phyloP scores from a whole-genome alignment of 495 filamentous ascomycete genomes.

The Tuber melanosporum region DNA sequence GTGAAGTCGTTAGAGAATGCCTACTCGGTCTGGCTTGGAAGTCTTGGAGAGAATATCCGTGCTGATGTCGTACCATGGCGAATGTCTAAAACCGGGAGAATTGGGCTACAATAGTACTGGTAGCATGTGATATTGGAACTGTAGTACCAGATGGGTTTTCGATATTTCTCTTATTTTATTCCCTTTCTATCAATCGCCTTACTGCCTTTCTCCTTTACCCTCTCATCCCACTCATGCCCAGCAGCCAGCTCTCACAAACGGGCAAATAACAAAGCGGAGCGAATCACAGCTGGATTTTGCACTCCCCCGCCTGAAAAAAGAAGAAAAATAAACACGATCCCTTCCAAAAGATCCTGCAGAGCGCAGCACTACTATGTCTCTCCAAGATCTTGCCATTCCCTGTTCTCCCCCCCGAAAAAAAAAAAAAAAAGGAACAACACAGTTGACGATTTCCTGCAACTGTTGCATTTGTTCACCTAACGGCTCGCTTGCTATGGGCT shows the following conservation, averaged over 20 bases:
- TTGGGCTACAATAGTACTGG: background rate
- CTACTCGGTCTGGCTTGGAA: background rate
- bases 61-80: background rate
- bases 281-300: background rate
- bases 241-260: background rate
- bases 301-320: background rate
- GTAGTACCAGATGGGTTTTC: background rate
- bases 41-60: background rate
- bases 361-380: background rate
- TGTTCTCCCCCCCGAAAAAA: background rate
- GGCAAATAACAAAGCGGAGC: background rate
- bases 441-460: background rate
- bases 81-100: background rate
- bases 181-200: background rate
- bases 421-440: background rate
- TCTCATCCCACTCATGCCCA: background rate
- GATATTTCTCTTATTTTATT: background rate
- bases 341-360: background rate
- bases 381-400: background rate
- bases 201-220: background rate
- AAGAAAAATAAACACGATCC: background rate
- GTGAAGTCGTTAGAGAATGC: background rate
- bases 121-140: background rate
- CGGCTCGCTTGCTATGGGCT: background rate
- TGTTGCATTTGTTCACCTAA: background rate